Evolutionary conservation across 2,329 filamentous ascomycete genomes (phyloP).

Genomic region (Dactylellina drechsleri): DNA sequence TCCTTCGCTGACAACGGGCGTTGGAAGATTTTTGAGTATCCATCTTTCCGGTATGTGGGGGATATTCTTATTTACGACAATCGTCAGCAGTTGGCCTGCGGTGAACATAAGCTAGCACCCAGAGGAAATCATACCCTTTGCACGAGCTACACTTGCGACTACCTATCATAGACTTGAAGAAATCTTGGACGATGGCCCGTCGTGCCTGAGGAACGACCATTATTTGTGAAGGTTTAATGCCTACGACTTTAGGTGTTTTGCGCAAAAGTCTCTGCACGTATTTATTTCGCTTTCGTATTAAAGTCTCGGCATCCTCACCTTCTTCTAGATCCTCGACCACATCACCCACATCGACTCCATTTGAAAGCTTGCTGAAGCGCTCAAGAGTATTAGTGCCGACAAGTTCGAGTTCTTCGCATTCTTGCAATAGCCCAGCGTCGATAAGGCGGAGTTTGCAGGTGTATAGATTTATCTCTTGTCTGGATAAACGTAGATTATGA

Average conservation of each 20-base stretch:
- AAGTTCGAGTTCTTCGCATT: slow-evolving; percentile 68
- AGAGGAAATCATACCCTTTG: slow-evolving; percentile 63
- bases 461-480: slow-evolving; percentile 79
- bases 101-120: slow-evolving; percentile 52
- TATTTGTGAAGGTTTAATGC: slow-evolving; percentile 73
- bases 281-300: slow-evolving; percentile 66
- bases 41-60: slow-evolving; percentile 86
- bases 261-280: slow-evolving; percentile 80
- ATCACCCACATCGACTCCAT: slow-evolving; percentile 60
- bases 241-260: slow-evolving; percentile 61
- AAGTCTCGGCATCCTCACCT: slow-evolving; percentile 72
- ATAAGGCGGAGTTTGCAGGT: slow-evolving; percentile 85
- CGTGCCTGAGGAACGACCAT: slow-evolving; percentile 83
- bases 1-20: slow-evolving; percentile 80
- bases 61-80: slow-evolving; percentile 71
- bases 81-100: slow-evolving; percentile 51
- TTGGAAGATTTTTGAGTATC: slow-evolving; percentile 92
- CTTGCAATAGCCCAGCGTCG: slow-evolving; percentile 81
- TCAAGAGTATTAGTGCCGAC: slow-evolving; percentile 55
- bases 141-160: slow-evolving; percentile 76
- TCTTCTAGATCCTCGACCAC: slow-evolving; percentile 68
- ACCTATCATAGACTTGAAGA: slow-evolving; percentile 63
- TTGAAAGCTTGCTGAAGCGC: slow-evolving; percentile 41
- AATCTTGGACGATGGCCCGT: slow-evolving; percentile 79
- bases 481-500: slow-evolving; percentile 82